Percentiles rank a stretch among this genome's conserved stretches.
Conservation (phyloP, 2,329 filamentous ascomycete species). For the Eutypella sp. region DNA sequence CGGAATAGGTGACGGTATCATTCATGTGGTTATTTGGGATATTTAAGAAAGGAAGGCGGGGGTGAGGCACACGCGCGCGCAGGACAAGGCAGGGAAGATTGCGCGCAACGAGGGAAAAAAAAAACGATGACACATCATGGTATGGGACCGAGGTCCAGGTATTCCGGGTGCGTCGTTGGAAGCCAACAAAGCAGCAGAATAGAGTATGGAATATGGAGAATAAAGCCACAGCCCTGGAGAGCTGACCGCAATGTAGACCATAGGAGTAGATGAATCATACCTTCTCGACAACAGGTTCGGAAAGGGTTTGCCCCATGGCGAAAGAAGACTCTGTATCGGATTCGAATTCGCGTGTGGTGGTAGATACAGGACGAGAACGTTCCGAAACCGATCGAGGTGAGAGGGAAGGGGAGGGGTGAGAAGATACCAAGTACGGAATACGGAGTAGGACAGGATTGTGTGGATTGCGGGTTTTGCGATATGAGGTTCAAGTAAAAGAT, state of each 20-base stretch:
- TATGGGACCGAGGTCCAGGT: background rate
- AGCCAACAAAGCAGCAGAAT: slow-evolving; percentile 13
- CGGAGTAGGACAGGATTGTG: too few relatives aligned
- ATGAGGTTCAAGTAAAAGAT: background rate
- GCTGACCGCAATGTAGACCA: too few relatives aligned
- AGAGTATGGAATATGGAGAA: too few relatives aligned
- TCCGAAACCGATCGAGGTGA: slow-evolving; percentile 17
- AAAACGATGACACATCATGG: background rate
- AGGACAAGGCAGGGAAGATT: background rate
- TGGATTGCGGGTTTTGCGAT: too few relatives aligned
- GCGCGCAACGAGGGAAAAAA: too few relatives aligned
- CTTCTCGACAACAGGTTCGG: slow-evolving; percentile 98
- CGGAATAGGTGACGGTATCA: too few relatives aligned
- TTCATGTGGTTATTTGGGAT: too few relatives aligned
- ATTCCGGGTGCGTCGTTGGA: too few relatives aligned
- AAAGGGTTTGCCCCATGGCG: slow-evolving; percentile 97
- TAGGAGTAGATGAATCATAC: slow-evolving; percentile 59
- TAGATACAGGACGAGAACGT: slow-evolving; percentile 10
- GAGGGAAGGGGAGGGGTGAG: slow-evolving; percentile 19
- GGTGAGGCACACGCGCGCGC: too few relatives aligned
- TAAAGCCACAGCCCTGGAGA: too few relatives aligned
- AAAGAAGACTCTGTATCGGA: slow-evolving; percentile 25
- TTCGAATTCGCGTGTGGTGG: slow-evolving; percentile 15
- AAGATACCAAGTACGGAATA: slow-evolving; percentile 12
- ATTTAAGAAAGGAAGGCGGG: too few relatives aligned